Evolutionary conservation across 768 basidiomycete genomes (phyloP), one percentile per base, ranked within the genome.

Genomic region (Gelatoporia subvermispora): DNA sequence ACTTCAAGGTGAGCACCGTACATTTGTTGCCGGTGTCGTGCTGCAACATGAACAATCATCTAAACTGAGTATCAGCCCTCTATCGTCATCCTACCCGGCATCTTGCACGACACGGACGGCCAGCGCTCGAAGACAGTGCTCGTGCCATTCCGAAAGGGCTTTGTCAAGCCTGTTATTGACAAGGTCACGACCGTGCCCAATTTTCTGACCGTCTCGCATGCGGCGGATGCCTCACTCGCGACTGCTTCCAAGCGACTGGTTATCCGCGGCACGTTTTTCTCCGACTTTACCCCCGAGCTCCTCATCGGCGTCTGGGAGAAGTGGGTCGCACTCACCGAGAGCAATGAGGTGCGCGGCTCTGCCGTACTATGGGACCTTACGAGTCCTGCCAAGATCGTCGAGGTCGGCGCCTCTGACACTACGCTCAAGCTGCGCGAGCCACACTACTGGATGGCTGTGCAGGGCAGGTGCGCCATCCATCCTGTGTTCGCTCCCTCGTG

Each of bases 401-500:
- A 51, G 16, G 40, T 59, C 16, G 20, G 23, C 20, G 31, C 22
- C 9, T 41, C 22, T 1, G 54, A 51, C 0, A 54, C 54, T 11
- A 54, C 57, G 31, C 49, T 54, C 23, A 41, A 45, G 39, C 16
- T 40, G 23, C 51, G 57, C 23, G 42, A 36, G 45, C 48, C 54
- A 22, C 57, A 59, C 31, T 55, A 53, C 44, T 59, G 54, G 54
- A 51, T 55, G 47, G 57, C 54, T 2, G 50, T 55, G 4, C 57
- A 59, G 40, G 57, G 57, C 8, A 49, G 54, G 54, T 55, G 41
- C 18, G 50, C 5, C 21, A 2, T 23, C 31, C 13, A 25, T 34
- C 17, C 2, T 15, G 22, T 38, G n/a, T 10, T 13, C 20, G 18
- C 20, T 28, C 35, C 10, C 11, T n/a, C n/a, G n/a, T n/a, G n/a